Conservation (phyloP, 257 asterid genomes). For the Gynochthodes officinalis region DNA sequence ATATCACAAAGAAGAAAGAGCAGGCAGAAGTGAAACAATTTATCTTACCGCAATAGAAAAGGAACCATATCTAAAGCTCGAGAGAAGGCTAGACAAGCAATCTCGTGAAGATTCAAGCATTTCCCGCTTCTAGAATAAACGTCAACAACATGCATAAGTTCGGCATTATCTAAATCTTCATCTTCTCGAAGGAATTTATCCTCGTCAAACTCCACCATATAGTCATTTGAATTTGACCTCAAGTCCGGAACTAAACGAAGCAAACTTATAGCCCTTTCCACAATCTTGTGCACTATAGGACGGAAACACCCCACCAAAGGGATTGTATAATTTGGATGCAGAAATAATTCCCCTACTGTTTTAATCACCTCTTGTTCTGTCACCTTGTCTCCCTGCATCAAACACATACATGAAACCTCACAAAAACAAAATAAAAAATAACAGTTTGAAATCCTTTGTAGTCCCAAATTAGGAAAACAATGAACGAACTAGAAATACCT, state of each 20-base stretch:
- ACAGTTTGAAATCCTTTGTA: too few species aligned
- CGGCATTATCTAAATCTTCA: slow-evolving; percentile 35
- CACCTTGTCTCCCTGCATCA: slow-evolving; percentile 56
- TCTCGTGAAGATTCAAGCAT: slow-evolving; percentile 75
- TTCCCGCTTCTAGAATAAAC: slow-evolving; percentile 51
- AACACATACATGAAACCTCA: not conserved
- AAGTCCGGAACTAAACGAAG: slow-evolving; percentile 58
- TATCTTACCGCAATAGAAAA: slow-evolving; percentile 51
- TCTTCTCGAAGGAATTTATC: slow-evolving; percentile 45
- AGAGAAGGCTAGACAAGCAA: slow-evolving; percentile 78
- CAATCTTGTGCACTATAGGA: slow-evolving; percentile 55
- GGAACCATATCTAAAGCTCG: slow-evolving; percentile 79
- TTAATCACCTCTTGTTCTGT: slow-evolving; percentile 68
- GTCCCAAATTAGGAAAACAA: not conserved
- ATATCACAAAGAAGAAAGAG: not conserved
- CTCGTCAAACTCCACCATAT: slow-evolving; percentile 41
- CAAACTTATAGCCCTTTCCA: slow-evolving; percentile 51
- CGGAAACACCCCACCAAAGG: slow-evolving; percentile 85
- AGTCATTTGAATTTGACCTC: slow-evolving; percentile 41
- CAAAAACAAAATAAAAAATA: not conserved
- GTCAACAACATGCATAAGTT: slow-evolving; percentile 42
- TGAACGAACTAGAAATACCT: slow-evolving; percentile 37
- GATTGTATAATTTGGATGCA: slow-evolving; percentile 80
- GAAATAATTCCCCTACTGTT: slow-evolving; percentile 59
- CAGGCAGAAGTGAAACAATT: not conserved